Conservation (phyloP, 2,329 filamentous ascomycete genomes). For the Elsinoe arachidis region DNA sequence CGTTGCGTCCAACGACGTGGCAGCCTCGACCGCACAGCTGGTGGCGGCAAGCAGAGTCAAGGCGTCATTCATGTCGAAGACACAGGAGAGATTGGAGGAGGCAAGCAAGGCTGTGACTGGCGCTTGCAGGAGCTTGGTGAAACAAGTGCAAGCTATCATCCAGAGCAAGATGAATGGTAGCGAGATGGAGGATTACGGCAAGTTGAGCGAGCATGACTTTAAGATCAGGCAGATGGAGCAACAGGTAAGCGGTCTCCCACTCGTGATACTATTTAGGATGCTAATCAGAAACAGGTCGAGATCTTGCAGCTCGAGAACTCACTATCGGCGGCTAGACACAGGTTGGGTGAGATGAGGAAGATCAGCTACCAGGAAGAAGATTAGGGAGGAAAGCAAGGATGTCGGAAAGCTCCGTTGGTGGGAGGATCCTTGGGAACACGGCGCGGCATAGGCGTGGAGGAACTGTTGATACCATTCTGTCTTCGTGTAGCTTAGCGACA, state of each 20-base stretch:
- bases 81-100: slow-evolving; percentile 80
- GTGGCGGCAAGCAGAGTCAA: slow-evolving; percentile 94
- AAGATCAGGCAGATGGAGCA: slow-evolving; percentile 99
- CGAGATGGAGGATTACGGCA: slow-evolving; percentile 77
- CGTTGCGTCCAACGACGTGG: slow-evolving; percentile 93
- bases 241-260: slow-evolving; percentile 56
- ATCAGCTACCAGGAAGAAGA: slow-evolving; percentile 80
- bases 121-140: slow-evolving; percentile 77
- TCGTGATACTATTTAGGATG: neutral
- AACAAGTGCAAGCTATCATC: slow-evolving; percentile 92
- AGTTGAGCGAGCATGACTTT: slow-evolving; percentile 88
- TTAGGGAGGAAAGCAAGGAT: slow-evolving; percentile 8
- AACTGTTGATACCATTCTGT: slow-evolving; percentile 3
- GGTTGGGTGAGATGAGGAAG: slow-evolving; percentile 96
- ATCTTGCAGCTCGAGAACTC: slow-evolving; percentile 91
- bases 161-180: slow-evolving; percentile 70
- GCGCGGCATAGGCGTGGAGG: neutral
- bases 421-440: neutral
- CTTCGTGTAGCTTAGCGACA: slow-evolving; percentile 11
- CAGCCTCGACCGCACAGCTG: slow-evolving; percentile 89
- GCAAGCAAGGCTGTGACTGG: slow-evolving; percentile 88
- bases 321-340: slow-evolving; percentile 66
- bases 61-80: slow-evolving; percentile 96
- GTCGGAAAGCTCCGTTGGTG: neutral
- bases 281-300: slow-evolving; percentile 60